A percentile compares a stretch with the other conserved stretches of the same genome.
Evolutionary conservation across 106 monocot species (phyloP).

Genomic region (Dendrobium nobile): DNA sequence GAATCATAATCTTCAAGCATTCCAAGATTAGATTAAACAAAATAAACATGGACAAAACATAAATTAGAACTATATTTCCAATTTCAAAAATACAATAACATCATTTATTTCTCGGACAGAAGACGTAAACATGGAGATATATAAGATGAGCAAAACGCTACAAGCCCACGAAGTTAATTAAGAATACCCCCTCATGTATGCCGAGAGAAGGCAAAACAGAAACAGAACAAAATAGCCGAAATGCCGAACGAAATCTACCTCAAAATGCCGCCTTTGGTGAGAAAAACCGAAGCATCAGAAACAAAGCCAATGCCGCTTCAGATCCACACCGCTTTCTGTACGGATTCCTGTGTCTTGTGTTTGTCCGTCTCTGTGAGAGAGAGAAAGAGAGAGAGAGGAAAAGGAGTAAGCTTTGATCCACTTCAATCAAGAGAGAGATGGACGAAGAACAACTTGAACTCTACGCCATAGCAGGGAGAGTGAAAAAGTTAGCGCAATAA

Average conservation of each 20-base stretch:
- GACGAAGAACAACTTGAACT: background rate
- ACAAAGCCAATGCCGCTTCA: background rate
- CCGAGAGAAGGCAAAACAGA: background rate
- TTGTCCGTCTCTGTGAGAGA: too few species aligned
- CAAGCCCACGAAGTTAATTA: background rate
- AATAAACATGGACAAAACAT: background rate
- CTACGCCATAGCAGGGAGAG: background rate
- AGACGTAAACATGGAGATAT: background rate
- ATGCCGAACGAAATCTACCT: conserved; percentile 3
- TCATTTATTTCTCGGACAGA: background rate
- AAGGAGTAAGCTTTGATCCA: background rate
- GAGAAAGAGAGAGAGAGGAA: background rate
- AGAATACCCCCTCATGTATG: background rate
- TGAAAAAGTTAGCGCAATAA: too few species aligned
- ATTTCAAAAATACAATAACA: background rate
- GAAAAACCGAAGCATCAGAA: background rate
- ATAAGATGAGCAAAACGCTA: background rate
- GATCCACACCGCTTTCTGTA: background rate
- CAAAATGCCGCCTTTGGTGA: background rate
- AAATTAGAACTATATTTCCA: background rate
- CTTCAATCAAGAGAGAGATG: background rate
- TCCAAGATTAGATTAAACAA: background rate
- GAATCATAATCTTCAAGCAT: background rate
- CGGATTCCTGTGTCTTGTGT: too few species aligned
- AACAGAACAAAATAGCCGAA: background rate